Percentiles rank a stretch among this genome's conserved stretches.
Conservation (phyloP, 2,329 filamentous ascomycete species). For the Decorospora gaudefroyi region DNA sequence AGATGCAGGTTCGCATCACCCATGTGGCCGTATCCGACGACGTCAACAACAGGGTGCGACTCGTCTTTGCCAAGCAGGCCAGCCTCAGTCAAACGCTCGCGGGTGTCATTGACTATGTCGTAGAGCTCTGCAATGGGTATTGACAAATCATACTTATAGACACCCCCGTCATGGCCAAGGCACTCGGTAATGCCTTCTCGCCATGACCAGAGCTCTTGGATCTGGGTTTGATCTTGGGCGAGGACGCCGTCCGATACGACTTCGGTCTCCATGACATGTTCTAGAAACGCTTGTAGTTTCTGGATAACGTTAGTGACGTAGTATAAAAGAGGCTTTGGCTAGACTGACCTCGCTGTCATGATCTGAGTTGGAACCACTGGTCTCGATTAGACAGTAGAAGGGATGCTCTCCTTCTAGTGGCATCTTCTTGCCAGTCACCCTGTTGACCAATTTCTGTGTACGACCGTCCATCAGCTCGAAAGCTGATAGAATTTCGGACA, state of each 20-base stretch:
- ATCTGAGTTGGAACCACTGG: constrained; percentile 89
- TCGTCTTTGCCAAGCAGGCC: constrained; percentile 75
- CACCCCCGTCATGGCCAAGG: constrained; percentile 86
- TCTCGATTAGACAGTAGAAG: constrained; percentile 97
- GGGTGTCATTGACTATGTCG: constrained; percentile 81
- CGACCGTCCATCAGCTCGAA: constrained; percentile 95
- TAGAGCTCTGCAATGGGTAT: constrained; percentile 90
- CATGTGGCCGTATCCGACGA: constrained; percentile 98
- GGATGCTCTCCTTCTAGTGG: constrained; percentile 83
- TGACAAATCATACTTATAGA: constrained; percentile 98
- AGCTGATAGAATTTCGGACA: constrained; percentile 93
- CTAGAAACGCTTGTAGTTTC: constrained; percentile 88
- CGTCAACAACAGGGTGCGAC: constrained; percentile 77
- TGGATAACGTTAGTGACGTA: constrained; percentile 38
- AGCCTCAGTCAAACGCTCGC: constrained; percentile 70
- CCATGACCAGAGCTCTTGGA: constrained; percentile 84
- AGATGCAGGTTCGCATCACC: constrained; percentile 94
- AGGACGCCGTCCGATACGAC: constrained; percentile 89
- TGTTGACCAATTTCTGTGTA: constrained; percentile 66
- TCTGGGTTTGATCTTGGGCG: constrained; percentile 91
- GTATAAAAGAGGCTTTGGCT: no score
- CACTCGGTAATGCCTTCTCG: constrained; percentile 91
- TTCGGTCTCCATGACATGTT: constrained; percentile 85
- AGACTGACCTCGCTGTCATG: constrained; percentile 71
- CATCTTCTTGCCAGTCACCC: constrained; percentile 73